phyloP scores from a whole-genome alignment of 2,329 filamentous ascomycete genomes.

The Penicillium expansum region DNA sequence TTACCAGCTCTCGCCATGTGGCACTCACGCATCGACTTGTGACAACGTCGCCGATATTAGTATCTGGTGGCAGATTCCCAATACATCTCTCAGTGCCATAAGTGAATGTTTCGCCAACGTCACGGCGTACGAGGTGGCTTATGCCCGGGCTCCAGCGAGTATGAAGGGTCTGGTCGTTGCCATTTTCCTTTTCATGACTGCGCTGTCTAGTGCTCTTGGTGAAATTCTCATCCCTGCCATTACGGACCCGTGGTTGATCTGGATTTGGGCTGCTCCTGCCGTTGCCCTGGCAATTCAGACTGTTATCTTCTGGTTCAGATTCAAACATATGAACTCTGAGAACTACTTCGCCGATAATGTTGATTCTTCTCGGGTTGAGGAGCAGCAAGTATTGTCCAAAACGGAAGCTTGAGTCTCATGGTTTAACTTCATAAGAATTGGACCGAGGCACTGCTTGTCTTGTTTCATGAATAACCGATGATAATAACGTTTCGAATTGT shows the following conservation, averaged over 20 bases:
- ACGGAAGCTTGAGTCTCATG: not conserved
- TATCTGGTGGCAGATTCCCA: slow-evolving; percentile 46
- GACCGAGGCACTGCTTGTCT: not conserved
- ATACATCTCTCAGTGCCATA: slow-evolving; percentile 37
- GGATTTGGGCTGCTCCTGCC: slow-evolving; percentile 50
- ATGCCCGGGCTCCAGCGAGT: slow-evolving; percentile 42
- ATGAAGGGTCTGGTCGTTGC: slow-evolving; percentile 47
- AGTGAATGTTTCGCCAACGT: slow-evolving; percentile 46
- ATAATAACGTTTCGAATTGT: not conserved
- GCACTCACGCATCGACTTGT: slow-evolving; percentile 41
- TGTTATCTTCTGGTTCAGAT: slow-evolving; percentile 49
- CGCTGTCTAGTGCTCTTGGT: slow-evolving; percentile 41
- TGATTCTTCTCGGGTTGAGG: not conserved
- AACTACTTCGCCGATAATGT: not conserved
- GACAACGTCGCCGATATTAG: slow-evolving; percentile 40
- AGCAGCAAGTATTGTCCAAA: not conserved
- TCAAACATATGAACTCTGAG: slow-evolving; percentile 27
- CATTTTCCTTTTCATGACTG: slow-evolving; percentile 43
- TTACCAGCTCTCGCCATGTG: slow-evolving; percentile 49
- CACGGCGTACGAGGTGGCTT: slow-evolving; percentile 48
- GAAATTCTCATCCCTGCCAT: slow-evolving; percentile 47
- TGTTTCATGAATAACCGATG: not conserved
- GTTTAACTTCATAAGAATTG: not conserved
- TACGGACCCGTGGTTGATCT: slow-evolving; percentile 49
- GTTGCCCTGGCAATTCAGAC: slow-evolving; percentile 51